Evolutionary conservation across 2,329 filamentous ascomycete genomes (phyloP).

Genomic region (Claviceps humidiphila): DNA sequence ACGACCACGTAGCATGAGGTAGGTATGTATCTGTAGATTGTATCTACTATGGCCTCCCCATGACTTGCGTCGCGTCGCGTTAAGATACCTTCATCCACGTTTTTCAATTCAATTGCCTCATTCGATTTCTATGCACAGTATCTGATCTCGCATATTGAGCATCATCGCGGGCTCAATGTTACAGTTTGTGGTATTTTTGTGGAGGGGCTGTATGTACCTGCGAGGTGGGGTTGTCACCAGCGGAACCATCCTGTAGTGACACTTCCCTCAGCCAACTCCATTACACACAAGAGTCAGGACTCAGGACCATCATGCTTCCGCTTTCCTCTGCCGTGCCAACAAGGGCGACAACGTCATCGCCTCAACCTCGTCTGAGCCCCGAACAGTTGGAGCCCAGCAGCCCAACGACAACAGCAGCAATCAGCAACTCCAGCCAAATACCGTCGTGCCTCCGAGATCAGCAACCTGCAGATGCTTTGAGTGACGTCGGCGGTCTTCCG

Average conservation of each 20-base stretch:
- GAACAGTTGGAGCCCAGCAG: background rate
- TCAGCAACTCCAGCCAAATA: background rate
- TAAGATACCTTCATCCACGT: too few species aligned
- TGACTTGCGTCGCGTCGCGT: too few species aligned
- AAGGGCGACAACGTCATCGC: background rate
- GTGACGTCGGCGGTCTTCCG: conserved; percentile 13
- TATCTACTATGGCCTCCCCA: too few species aligned
- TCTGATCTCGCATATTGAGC: too few species aligned
- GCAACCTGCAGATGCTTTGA: background rate
- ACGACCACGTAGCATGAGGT: too few species aligned
- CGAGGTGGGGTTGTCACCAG: background rate
- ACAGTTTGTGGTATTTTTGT: too few species aligned
- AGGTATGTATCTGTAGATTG: too few species aligned
- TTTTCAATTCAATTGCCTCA: too few species aligned
- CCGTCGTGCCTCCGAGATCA: background rate
- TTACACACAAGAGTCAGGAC: background rate
- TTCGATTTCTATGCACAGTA: too few species aligned
- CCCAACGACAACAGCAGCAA: background rate
- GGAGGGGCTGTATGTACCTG: too few species aligned
- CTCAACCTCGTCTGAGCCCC: background rate
- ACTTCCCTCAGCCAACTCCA: background rate
- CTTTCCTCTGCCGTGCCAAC: background rate
- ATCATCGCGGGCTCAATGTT: too few species aligned
- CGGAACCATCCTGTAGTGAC: background rate
- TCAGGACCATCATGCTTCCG: background rate